Evolutionary conservation across 1,284 basidiomycete genomes (phyloP), one percentile per base, ranked within the genome.

Genomic region (Irpex sp.): DNA sequence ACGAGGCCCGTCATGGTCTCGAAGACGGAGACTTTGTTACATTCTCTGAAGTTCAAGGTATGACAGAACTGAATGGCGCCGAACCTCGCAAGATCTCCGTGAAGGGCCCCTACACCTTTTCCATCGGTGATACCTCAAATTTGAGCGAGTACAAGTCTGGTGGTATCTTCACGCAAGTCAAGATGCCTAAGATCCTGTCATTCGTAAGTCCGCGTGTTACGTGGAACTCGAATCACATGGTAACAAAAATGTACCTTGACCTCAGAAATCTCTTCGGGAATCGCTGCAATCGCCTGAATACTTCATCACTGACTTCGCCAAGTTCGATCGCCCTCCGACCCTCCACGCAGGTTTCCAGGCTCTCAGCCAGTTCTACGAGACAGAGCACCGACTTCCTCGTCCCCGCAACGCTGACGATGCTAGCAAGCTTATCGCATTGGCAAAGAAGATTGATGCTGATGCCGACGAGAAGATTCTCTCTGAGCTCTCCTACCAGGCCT

Each of bases 11-110:
- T 62, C 97, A 99, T 73, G 97, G 97, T 35, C 85, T 99, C 16
- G 94, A 98, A 76, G 97, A 99, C 74, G 97, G 97, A 23, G 94
- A 99, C 75, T 98, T 90, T 70, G 96, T 99, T 21, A 96, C 96
- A 4, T 99, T 99, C 78, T 84, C 87, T n/a, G 97, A 99, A 78
- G 86, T 99, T 52, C 91, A 97, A 76, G 97, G 97, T 35, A 97
- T 98, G 94, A 83, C 86, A 33, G 91, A 91, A 68, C 77, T 99
- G 56, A 98, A 98, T 70, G 91, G 83, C 18, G 92, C 91, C 70
- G 90, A 96, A 72, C 96, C 96, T 14, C 83, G 93, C 61, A 98
- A 96, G 74, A 78, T 99, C 57, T 82, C 90, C 8, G 94, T 98
- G 67, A 98, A 98, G 73, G 97, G 95, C 2, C 96, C 95, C 0